Base-by-base conservation (phyloP, 345 rosid species). In the Hibiscus mutabilis region DNA sequence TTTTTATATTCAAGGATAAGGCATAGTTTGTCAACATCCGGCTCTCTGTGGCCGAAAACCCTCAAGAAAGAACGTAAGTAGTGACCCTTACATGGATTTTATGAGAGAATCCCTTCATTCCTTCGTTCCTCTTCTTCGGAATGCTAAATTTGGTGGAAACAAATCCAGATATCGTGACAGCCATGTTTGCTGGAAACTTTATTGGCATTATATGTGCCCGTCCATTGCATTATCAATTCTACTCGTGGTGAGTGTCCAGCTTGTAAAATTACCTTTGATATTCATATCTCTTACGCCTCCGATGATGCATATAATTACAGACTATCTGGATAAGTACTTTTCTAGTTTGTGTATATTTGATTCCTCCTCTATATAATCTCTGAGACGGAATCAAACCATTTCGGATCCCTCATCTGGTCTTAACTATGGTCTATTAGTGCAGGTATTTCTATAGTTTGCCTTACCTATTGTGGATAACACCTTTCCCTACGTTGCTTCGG, bases 381-480 rank as follows among this genome's bases (percentile, higher is more conserved):
- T 16, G 15, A 47, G 6, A 3, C 8, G 40, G 70, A 47, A 47
- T 46, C 22, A 47, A 40, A 47, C 21, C 13, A 8, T 46, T 66
- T 47, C 40, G 9, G 57, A 47, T 7, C 57, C 6, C 22, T 70
- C 56, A 58, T 70, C 42, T 70, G 63, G 27, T 15, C 53, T 49
- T 49, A 49, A 49, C n/a, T 49, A 16, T 49, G 15, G 53, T 49
- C 53, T 49, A 7, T 16, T 5, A 18, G 18, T 75, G 67, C 83
- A 90, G 98, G 96, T 95, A 95, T 84, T 90, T 95, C 82, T 88
- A 85, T 71, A 84, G 93, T 67, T 78, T 95, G 77, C 98, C 99
- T 40, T 89, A 82, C 76, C 80, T 95, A 16, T 74, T 95, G 37
- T 95, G 99, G 99, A 86, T 75, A 80, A 85, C 96, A 0, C 71